Evolutionary conservation across 106 monocot species (phyloP), one percentile per base, ranked within the genome.

Genomic region (Acorus calamus): DNA sequence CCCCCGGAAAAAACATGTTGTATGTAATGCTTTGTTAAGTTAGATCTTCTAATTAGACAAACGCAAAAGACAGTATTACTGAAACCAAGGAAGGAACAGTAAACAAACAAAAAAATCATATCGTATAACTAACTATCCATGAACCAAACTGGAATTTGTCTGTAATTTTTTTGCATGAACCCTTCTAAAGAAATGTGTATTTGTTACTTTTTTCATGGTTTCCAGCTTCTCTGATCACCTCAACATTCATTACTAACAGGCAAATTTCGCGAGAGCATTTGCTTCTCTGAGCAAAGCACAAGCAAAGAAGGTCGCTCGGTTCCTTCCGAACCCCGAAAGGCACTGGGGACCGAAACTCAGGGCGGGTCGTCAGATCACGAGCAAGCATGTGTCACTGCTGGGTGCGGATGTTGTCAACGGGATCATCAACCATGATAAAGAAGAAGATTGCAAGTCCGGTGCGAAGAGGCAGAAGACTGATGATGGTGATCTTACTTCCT

Each of bases 271-370:
- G 43, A 71, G 82, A 46, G 85, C 80, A 4, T 73, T 68, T 69
- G 73, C 82, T 10, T 85, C 88, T 3, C 61, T 88, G 14, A 93
- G 92, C 80, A 88, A 83, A 76, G 80, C 82, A 0, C 85, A 80
- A 67, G 92, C 71, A 8, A 93, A 85, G 76, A 93, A 88, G 78
- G 66, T 80, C 47, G 78, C 79, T 4, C 63, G 92, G 10, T 93
- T 83, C 59, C 83, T 83, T 57, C 88, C 88, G 6, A 93, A 93
- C 66, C 92, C 88, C 4, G 88, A 92, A 58, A 69, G 78, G 56
- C 80, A 88, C 46, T 93, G 92, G 92, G 92, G 88, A 11, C 92
- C 92, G 0, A 93, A 93, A 57, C 78, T 88, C 42, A 82, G 78
- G 65, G 92, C 92, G 2, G 92, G 92, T 5, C 74, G 92, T 52